A percentile compares a stretch with the other conserved stretches of the same genome.
These are phyloP conservation scores for Umbelopsis isabellina DNA, from an alignment of 192 early-diverging fungal species.

Conservation along the genomic window DNA sequence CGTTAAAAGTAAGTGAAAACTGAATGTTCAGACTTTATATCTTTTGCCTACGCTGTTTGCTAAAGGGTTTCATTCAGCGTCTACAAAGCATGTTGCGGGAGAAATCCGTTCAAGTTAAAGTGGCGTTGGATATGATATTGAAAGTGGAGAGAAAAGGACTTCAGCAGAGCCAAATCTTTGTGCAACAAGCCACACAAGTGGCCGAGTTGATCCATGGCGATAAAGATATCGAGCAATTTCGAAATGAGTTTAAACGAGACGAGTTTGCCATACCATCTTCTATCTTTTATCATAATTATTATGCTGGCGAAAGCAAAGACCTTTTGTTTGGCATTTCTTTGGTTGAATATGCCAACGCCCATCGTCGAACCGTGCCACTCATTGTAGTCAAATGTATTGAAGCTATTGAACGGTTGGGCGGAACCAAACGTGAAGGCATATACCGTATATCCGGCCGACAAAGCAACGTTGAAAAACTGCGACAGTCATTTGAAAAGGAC, in stretches of 20 bases:
- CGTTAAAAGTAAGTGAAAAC: slow-evolving; percentile 8
- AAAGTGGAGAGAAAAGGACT: slow-evolving; percentile 3
- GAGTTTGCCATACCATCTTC: slow-evolving; percentile 22
- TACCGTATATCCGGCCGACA: slow-evolving; percentile 44
- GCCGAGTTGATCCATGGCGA: slow-evolving; percentile 18
- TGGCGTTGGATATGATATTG: slow-evolving; percentile 13
- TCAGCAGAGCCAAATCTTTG: slow-evolving; percentile 15
- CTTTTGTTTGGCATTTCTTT: slow-evolving; percentile 40
- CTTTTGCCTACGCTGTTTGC: not conserved
- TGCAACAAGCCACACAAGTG: slow-evolving; percentile 5
- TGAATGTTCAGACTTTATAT: not conserved
- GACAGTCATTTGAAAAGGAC: slow-evolving; percentile 39
- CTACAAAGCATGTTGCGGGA: slow-evolving; percentile 2
- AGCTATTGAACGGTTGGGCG: slow-evolving; percentile 30
- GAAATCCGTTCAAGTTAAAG: slow-evolving; percentile 8
- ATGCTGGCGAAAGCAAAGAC: slow-evolving; percentile 39
- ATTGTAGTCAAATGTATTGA: slow-evolving; percentile 38
- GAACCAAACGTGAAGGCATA: slow-evolving; percentile 41
- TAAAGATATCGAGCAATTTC: slow-evolving; percentile 30
- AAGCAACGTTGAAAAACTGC: slow-evolving; percentile 33
- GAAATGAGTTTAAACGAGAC: slow-evolving; percentile 24
- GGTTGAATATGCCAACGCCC: slow-evolving; percentile 29
- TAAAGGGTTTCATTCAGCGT: not conserved
- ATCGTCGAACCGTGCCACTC: slow-evolving; percentile 31
- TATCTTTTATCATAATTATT: slow-evolving; percentile 38